Evolutionary conservation across 2,329 filamentous ascomycete genomes (phyloP).

Genomic region (Cryphonectria radicalis): DNA sequence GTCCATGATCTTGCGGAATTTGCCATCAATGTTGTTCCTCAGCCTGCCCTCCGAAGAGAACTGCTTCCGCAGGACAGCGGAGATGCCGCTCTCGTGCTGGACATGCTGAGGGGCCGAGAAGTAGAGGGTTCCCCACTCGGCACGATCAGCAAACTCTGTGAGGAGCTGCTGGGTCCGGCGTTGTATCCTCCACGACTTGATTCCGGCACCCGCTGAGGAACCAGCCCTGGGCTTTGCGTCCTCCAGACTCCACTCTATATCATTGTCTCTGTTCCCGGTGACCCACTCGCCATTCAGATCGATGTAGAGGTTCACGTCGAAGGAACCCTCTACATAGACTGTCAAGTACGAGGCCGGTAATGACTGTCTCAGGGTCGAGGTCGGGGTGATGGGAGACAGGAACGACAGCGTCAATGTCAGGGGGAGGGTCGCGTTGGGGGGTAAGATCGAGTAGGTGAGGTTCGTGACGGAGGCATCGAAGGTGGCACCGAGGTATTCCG

Average conservation of each 20-base stretch:
- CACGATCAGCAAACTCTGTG: conserved; percentile 73
- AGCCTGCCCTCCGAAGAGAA: conserved; percentile 72
- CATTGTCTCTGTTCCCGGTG: conserved; percentile 71
- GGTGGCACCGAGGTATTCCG: conserved; percentile 48
- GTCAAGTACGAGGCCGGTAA: conserved; percentile 82
- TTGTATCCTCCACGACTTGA: conserved; percentile 71
- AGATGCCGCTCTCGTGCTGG: conserved; percentile 72
- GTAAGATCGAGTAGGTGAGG: conserved; percentile 50
- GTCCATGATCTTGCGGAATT: conserved; percentile 73
- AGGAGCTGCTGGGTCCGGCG: conserved; percentile 68
- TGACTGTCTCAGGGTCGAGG: conserved; percentile 78
- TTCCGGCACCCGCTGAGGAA: conserved; percentile 40
- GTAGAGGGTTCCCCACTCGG: conserved; percentile 83
- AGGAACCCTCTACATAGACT: conserved; percentile 68
- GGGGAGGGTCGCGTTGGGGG: conserved; percentile 35
- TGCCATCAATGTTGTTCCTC: conserved; percentile 67
- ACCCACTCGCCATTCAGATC: conserved; percentile 81
- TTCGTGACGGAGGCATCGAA: conserved; percentile 57
- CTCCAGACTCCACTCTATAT: conserved; percentile 71
- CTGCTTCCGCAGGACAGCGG: conserved; percentile 64
- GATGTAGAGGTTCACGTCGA: conserved; percentile 67
- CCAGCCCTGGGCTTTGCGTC: conserved; percentile 41
- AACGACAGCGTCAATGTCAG: conserved; percentile 55
- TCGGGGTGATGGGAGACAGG: conserved; percentile 79
- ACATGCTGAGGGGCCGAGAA: conserved; percentile 73